Evolutionary conservation across 2,329 filamentous ascomycete genomes (phyloP).

Genomic region (Arthrobotrys megalospora): DNA sequence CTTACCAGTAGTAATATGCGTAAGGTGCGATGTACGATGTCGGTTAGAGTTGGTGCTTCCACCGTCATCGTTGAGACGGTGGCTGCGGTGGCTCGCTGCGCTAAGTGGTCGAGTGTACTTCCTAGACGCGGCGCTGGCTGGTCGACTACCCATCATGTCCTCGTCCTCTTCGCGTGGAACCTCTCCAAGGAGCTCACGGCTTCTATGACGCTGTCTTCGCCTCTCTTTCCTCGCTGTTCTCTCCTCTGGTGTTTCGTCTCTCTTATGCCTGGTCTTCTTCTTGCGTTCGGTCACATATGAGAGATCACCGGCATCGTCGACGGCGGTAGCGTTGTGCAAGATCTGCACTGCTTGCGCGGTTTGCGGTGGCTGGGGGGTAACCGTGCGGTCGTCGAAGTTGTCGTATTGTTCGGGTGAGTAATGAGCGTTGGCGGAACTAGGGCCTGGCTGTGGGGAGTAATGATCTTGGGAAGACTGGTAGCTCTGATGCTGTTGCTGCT

Average conservation of each 20-base stretch:
- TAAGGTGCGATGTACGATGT: constrained; percentile 58
- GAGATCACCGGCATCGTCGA: constrained; percentile 32
- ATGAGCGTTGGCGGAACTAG: neutral
- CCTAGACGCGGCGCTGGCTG: constrained; percentile 53
- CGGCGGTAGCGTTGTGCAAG: constrained; percentile 16
- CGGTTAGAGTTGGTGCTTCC: constrained; percentile 47
- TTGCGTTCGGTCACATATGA: constrained; percentile 54
- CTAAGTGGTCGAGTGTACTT: constrained; percentile 55
- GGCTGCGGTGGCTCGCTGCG: constrained; percentile 58
- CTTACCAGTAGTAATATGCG: constrained; percentile 59
- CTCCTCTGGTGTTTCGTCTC: constrained; percentile 53
- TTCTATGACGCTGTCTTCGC: constrained; percentile 42
- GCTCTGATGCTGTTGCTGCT: constrained; percentile 25
- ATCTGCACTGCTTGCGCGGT: constrained; percentile 5
- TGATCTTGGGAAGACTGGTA: constrained; percentile 32
- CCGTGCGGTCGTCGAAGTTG: constrained; percentile 31
- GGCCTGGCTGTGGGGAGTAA: constrained; percentile 40
- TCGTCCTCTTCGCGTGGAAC: constrained; percentile 54
- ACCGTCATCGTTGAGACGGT: constrained; percentile 44
- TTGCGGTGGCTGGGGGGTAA: constrained; percentile 18
- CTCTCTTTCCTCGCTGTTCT: constrained; percentile 40
- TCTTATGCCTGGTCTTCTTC: constrained; percentile 58
- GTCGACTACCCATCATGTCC: constrained; percentile 49
- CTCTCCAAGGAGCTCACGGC: constrained; percentile 51
- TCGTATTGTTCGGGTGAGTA: constrained; percentile 19